A percentile compares a stretch with the other conserved stretches of the same genome.
Evolutionary conservation across 73 alveolate species (phyloP).

Genomic region (Tetrahymena borealis): DNA sequence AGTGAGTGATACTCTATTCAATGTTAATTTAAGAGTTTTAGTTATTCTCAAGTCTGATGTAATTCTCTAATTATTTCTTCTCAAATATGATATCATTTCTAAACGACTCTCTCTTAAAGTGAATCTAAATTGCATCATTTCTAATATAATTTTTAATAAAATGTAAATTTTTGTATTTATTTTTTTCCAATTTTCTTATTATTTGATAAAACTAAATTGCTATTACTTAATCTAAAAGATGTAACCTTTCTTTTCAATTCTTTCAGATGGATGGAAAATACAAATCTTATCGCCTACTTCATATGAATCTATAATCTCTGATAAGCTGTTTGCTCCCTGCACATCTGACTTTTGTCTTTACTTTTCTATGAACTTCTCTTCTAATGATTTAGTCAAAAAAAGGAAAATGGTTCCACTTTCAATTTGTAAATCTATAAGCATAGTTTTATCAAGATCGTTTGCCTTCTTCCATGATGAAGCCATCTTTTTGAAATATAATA

Average conservation of each 20-base stretch:
- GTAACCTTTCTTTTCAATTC: background rate
- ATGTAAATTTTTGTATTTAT: too few relatives aligned
- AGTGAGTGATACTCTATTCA: background rate
- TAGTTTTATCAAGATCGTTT: conserved; percentile 14
- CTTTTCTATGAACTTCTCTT: background rate
- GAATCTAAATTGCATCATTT: background rate
- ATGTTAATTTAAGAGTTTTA: background rate
- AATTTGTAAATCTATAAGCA: conserved; percentile 5
- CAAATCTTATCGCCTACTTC: background rate
- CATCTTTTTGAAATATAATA: conserved; percentile 13
- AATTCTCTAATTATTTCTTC: conserved; percentile 14
- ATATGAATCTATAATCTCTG: background rate
- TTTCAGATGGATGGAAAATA: background rate
- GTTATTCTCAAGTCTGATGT: background rate
- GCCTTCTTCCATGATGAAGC: conserved; percentile 9
- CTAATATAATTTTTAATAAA: too few relatives aligned
- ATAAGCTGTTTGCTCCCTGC: conserved; percentile 9
- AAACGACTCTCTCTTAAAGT: conserved; percentile 7
- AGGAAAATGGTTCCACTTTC: conserved; percentile 20
- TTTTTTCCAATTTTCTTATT: background rate
- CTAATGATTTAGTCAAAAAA: background rate
- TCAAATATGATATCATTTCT: background rate
- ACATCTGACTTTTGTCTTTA: background rate
- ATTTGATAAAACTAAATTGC: too few relatives aligned
- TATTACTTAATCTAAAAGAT: background rate